A percentile compares a stretch with the other conserved stretches of the same genome.
These are phyloP conservation scores for Citrus hindsii DNA, from an alignment of 345 rosid genomes.

Conservation along the genomic window DNA sequence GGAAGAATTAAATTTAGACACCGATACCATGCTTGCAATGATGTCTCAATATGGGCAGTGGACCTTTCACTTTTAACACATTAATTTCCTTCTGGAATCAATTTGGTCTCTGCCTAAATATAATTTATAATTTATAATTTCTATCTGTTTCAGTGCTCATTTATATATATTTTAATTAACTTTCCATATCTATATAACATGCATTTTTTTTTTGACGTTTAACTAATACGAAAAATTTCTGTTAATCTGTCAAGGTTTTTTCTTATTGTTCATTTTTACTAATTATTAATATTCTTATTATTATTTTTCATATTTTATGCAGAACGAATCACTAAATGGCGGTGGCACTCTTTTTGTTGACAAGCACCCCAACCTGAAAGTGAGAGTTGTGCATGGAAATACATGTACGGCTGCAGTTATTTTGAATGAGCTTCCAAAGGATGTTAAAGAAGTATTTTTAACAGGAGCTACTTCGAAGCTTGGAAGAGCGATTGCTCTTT, in stretches of 20 bases:
- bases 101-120: neutral
- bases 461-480: slow-evolving; percentile 99
- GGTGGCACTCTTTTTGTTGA: slow-evolving; percentile 90
- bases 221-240: too few relatives aligned
- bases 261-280: too few relatives aligned
- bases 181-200: neutral
- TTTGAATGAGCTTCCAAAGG: slow-evolving; percentile 66
- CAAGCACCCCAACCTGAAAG: slow-evolving; percentile 77
- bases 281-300: too few relatives aligned
- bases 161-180: neutral
- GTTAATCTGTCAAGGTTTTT: too few relatives aligned
- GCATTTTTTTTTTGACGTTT: too few relatives aligned
- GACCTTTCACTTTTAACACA: neutral
- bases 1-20: slow-evolving; percentile 21
- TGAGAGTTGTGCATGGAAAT: slow-evolving; percentile 94
- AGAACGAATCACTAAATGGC: slow-evolving; percentile 96
- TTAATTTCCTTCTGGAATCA: neutral
- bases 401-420: slow-evolving; percentile 97
- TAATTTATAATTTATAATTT: neutral
- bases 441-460: slow-evolving; percentile 79
- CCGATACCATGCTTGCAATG: slow-evolving; percentile 7
- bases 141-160: neutral
- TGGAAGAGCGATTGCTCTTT: slow-evolving; percentile 94
- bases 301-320: neutral
- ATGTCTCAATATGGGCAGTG: neutral